Evolutionary conservation across 2,329 filamentous ascomycete genomes (phyloP).

Genomic region (Exophiala lecanii-corni): DNA sequence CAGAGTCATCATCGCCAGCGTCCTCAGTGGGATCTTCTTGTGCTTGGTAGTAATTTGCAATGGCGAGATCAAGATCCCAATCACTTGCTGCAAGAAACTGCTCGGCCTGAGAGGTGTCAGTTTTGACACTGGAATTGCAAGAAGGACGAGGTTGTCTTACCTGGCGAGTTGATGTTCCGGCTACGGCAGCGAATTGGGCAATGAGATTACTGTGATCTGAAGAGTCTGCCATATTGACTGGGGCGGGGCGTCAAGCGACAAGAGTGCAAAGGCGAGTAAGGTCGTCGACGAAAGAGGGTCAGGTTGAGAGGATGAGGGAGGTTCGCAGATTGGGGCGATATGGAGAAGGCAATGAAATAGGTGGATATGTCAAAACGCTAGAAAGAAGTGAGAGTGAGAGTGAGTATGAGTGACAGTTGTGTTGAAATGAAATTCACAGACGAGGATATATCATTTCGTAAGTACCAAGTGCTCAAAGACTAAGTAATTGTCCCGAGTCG

Average conservation of each 20-base stretch:
- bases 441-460: too few species aligned
- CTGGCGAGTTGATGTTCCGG: constrained; percentile 47
- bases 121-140: neutral
- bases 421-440: too few species aligned
- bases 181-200: constrained; percentile 54
- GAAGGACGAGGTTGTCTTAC: constrained; percentile 35
- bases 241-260: constrained; percentile 1
- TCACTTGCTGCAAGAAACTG: constrained; percentile 61
- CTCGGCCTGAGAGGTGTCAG: constrained; percentile 50
- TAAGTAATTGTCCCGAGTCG: too few species aligned
- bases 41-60: constrained; percentile 56
- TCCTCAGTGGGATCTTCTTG: constrained; percentile 34
- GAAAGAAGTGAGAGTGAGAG: too few species aligned
- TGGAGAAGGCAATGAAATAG: too few species aligned
- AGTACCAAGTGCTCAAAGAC: too few species aligned
- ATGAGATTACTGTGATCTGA: constrained; percentile 38
- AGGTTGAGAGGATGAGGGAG: constrained; percentile 1
- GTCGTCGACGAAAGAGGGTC: constrained; percentile 3
- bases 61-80: constrained; percentile 63
- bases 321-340: neutral
- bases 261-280: constrained; percentile 17
- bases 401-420: too few species aligned
- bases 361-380: too few species aligned
- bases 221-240: constrained; percentile 21
- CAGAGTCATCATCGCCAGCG: constrained; percentile 22